Base-by-base conservation (phyloP, 2,329 filamentous ascomycete genomes). In the Paecilomyces sp. region DNA sequence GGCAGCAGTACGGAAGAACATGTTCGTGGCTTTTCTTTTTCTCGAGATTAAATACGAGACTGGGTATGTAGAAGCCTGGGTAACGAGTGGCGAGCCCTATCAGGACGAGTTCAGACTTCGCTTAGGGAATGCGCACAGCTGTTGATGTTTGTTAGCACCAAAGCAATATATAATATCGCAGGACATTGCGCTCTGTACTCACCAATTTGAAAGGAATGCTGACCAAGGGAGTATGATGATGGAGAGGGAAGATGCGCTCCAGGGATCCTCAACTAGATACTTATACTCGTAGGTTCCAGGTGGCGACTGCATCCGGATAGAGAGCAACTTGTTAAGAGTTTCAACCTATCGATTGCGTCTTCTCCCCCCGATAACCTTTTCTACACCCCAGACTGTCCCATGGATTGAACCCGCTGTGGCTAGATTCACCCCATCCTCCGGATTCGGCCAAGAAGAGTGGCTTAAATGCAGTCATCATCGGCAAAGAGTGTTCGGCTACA, bases 1-100 rank as follows among this genome's bases (percentile, higher is more conserved):
- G 22, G 34, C 12, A 56, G 59, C 52, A 36, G 59, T 41, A 22
- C 58, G 65, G 64, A 72, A 65, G 59, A 68, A 66, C 72, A 74
- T 74, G 59, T 62, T 68, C 64, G 47, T 55, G 54, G 25, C 25
- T 28, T 30, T 31, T 60, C 25, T 55, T 30, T 55, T 9, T 28
- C 41, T 47, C n/a, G 41, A 18, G 5, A 4, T 47, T 3, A 15
- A 8, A 18, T 8, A 47, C 6, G 41, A n/a, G 41, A 47, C n/a
- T 47, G 41, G n/a, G 36, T 41, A 47, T 33, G 11, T 33, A 28
- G n/a, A 22, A 22, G 15, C n/a, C 41, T 41, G n/a, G 41, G 8
- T 15, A 47, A 47, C 41, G 41, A 47, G 41, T 47, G 41, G 41
- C 41, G n/a, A 22, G 41, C 13, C 41, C 41, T 47, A n/a, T 6